Conservation (phyloP, 495 filamentous ascomycete genomes). For the Aspergillus ostianus region DNA sequence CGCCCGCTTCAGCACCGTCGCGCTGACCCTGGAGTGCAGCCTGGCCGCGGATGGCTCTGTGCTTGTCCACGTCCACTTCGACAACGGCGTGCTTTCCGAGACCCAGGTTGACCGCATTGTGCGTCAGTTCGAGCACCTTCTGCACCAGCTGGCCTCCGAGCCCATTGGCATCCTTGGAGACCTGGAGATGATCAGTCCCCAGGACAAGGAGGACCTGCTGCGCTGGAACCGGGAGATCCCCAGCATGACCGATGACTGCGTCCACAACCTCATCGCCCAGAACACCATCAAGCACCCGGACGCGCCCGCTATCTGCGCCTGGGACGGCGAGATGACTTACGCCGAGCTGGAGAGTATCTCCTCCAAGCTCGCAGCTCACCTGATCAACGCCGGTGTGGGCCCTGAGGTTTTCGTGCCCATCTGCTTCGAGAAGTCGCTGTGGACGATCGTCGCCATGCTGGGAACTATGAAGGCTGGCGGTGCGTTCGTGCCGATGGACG, state of each 20-base stretch:
- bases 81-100: constrained; percentile 12
- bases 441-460: constrained; percentile 40
- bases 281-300: constrained; percentile 21
- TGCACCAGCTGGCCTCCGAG: constrained; percentile 10
- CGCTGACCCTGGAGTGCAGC: constrained; percentile 21
- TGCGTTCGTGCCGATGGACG: constrained; percentile 47
- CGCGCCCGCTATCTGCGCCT: constrained; percentile 22
- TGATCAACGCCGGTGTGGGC: constrained; percentile 24
- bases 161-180: constrained; percentile 7
- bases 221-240: constrained; percentile 18
- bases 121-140: constrained; percentile 22
- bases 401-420: constrained; percentile 38
- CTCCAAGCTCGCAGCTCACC: constrained; percentile 33
- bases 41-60: constrained; percentile 5
- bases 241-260: constrained; percentile 24
- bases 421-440: constrained; percentile 48
- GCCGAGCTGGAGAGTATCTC: constrained; percentile 31
- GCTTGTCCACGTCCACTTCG: constrained; percentile 16
- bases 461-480: constrained; percentile 46
- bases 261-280: constrained; percentile 32
- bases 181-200: constrained; percentile 16
- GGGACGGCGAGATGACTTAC: constrained; percentile 31
- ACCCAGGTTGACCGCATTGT: constrained; percentile 16
- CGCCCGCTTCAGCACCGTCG: constrained; percentile 18
- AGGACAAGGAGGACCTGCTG: constrained; percentile 19